phyloP scores from a whole-genome alignment of 495 filamentous ascomycete genomes.

The Penicillium daleae region DNA sequence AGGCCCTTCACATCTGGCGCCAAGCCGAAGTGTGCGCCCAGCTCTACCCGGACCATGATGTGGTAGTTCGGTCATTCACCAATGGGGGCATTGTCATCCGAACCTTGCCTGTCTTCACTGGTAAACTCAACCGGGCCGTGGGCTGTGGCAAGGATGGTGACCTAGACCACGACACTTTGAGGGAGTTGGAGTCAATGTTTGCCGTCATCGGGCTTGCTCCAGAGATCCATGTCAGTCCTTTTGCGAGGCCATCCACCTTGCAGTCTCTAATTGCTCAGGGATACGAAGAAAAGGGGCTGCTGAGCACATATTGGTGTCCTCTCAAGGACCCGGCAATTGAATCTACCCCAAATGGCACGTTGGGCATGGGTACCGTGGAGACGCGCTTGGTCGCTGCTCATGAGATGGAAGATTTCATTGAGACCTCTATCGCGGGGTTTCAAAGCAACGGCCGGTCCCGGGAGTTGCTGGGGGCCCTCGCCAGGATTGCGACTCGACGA shows the following conservation, averaged over 20 bases:
- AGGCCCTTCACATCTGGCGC: slow-evolving; percentile 17
- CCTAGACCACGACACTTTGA: slow-evolving; percentile 7
- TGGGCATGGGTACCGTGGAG: neutral
- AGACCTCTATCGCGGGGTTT: slow-evolving; percentile 19
- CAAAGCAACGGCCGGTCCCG: slow-evolving; percentile 15
- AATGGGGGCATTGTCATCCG: slow-evolving; percentile 20
- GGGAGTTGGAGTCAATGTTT: slow-evolving; percentile 15
- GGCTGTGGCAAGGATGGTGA: slow-evolving; percentile 11
- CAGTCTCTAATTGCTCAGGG: slow-evolving; percentile 3
- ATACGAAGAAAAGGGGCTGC: slow-evolving; percentile 13
- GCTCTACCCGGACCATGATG: slow-evolving; percentile 9
- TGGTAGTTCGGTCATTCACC: slow-evolving; percentile 3
- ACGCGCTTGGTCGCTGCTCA: slow-evolving; percentile 1
- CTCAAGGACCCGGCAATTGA: neutral
- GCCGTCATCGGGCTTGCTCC: slow-evolving; percentile 7
- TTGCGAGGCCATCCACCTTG: slow-evolving; percentile 7
- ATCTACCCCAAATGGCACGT: neutral
- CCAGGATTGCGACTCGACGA: slow-evolving; percentile 16
- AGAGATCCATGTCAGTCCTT: slow-evolving; percentile 22
- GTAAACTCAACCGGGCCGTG: slow-evolving; percentile 24
- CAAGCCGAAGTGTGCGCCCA: slow-evolving; percentile 21
- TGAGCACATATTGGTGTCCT: slow-evolving; percentile 18
- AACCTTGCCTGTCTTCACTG: slow-evolving; percentile 13
- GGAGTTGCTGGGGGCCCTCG: slow-evolving; percentile 14
- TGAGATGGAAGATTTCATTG: slow-evolving; percentile 17